Evolutionary conservation across 164 flowering plant species (phyloP), one percentile per base, ranked within the genome.

Genomic region (Akebia trifoliata): DNA sequence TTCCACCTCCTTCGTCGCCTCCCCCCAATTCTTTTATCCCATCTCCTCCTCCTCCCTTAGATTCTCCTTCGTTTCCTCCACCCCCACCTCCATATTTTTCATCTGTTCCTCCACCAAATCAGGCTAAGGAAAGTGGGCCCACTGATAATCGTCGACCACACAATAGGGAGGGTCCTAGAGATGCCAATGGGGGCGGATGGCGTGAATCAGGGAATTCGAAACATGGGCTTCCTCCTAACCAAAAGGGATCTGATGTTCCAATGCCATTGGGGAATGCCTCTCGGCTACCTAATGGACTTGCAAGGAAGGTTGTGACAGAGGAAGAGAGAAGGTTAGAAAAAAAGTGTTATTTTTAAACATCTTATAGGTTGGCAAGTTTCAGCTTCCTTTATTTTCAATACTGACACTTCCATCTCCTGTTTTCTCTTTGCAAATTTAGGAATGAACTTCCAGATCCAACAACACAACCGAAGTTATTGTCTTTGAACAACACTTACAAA

Each of bases 401-500:
- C 54, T 31, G 43, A 60, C 21, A 9, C 17, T 29, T 48, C 14
- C 35, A 50, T 38, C 17, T 14, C 28, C 36, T 63, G 14, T 58
- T 14, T 68, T 10, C 39, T 54, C 47, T 57, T 61, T 75, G 60
- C 55, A 93, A 97, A 76, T 93, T 93, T 57, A 84, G 96, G 34
- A 90, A 93, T 76, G 99, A 93, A 61, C 83, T 93, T 39, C 99
- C 97, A 48, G 99, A 93, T 72, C 90, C 96, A 55, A 80, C 87
- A 57, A 85, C 87, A 18, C 97, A 90, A 43, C 84, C 81, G 18
- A 93, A 93, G 81, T 81, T 93, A 39, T 63, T 86, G 80, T 32
- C 81, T 5, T 22, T 87, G 60, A n/a, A n/a, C n/a, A 82, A 71
- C 54, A 78, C 69, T 55, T 87, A 86, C 50, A 81, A 81, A 65